These are phyloP conservation scores for Globisporangium acanthophoron DNA, from an alignment of 352 stramenopile genomes.

Conservation along the genomic window DNA sequence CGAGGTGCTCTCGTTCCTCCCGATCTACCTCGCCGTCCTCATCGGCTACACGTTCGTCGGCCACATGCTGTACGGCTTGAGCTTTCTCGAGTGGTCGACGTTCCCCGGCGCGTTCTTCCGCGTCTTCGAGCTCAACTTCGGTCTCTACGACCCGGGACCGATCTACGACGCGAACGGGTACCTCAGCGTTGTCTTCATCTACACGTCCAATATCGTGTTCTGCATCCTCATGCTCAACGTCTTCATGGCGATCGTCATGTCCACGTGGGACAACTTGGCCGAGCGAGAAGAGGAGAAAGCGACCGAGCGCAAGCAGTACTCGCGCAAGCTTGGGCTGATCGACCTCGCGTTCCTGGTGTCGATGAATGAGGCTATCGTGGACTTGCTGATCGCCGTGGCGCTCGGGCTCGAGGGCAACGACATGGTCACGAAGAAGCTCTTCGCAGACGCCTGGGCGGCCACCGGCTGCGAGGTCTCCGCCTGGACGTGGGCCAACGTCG, in stretches of 20 bases:
- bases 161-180: constrained; percentile 59
- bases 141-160: constrained; percentile 54
- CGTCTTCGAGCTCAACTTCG: constrained; percentile 75
- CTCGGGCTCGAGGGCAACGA: constrained; percentile 36
- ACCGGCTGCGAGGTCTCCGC: constrained; percentile 29
- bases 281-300: constrained; percentile 46
- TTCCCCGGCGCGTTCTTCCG: constrained; percentile 49
- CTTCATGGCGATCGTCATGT: constrained; percentile 78
- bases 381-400: constrained; percentile 48
- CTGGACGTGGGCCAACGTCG: constrained; percentile 32
- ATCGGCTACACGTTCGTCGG: constrained; percentile 63
- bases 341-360: constrained; percentile 48
- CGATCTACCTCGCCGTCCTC: constrained; percentile 59
- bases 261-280: constrained; percentile 55
- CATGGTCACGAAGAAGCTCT: constrained; percentile 26
- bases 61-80: constrained; percentile 63
- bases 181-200: constrained; percentile 63
- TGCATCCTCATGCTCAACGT: constrained; percentile 81
- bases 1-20: constrained; percentile 63
- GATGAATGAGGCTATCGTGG: constrained; percentile 56
- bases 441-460: constrained; percentile 39
- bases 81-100: constrained; percentile 58
- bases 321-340: constrained; percentile 24
- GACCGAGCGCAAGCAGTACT: constrained; percentile 41
- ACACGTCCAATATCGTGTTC: constrained; percentile 58